A percentile compares a stretch with the other conserved stretches of the same genome.
phyloP scores from a whole-genome alignment of 352 stramenopile species.

The Phytophthora fragariaefolia region DNA sequence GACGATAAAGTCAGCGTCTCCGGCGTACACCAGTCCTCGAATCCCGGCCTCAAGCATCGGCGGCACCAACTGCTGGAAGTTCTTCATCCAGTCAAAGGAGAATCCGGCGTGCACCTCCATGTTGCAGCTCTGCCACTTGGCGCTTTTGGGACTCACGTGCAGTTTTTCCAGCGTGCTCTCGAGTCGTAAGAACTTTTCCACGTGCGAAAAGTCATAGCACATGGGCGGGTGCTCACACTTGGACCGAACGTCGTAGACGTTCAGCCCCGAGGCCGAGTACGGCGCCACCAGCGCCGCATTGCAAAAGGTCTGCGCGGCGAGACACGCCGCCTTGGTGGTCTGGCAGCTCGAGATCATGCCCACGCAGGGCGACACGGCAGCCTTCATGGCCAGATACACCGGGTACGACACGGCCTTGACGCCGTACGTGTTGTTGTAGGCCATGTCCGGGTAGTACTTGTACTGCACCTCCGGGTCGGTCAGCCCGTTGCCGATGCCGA shows the following conservation, averaged over 20 bases:
- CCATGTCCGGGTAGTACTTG: constrained; percentile 87
- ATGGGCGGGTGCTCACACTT: constrained; percentile 90
- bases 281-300: constrained; percentile 81
- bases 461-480: constrained; percentile 94
- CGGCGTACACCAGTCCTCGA: constrained; percentile 95
- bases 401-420: constrained; percentile 72
- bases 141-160: constrained; percentile 79
- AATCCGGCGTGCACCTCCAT: constrained; percentile 95
- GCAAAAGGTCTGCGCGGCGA: constrained; percentile 91
- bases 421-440: constrained; percentile 91
- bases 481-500: constrained; percentile 97
- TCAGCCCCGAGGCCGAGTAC: constrained; percentile 60
- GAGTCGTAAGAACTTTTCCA: constrained; percentile 91
- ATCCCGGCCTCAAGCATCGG: constrained; percentile 93
- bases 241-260: constrained; percentile 93
- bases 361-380: constrained; percentile 62
- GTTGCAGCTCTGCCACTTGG: constrained; percentile 94
- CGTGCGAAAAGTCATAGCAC: constrained; percentile 95
- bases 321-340: constrained; percentile 67
- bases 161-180: constrained; percentile 87
- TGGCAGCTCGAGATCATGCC: constrained; percentile 91
- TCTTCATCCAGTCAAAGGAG: constrained; percentile 96
- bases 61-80: constrained; percentile 92
- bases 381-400: constrained; percentile 74
- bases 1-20: constrained; percentile 97